phyloP scores from a whole-genome alignment of 2,329 filamentous ascomycete species.

The Colletotrichum falcatum region DNA sequence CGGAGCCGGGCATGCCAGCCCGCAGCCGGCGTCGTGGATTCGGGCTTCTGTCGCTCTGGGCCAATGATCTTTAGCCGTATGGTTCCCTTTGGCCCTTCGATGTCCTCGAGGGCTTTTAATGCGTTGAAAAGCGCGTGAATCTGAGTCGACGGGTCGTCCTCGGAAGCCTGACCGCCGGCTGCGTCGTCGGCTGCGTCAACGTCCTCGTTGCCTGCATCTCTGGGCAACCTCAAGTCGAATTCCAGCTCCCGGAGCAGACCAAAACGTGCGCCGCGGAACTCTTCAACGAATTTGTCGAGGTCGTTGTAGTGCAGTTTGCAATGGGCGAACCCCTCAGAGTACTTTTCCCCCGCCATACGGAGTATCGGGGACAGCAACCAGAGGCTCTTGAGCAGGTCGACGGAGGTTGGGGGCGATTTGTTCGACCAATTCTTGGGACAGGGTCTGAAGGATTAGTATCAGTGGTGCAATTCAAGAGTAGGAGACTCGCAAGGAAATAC shows the following conservation, averaged over 20 bases:
- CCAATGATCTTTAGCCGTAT: not conserved
- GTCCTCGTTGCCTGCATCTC: not conserved
- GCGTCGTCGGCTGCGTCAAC: not conserved
- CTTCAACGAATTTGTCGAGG: slow-evolving; percentile 1
- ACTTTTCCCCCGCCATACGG: slow-evolving; percentile 5
- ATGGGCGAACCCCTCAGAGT: slow-evolving; percentile 6
- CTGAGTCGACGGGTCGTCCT: not conserved
- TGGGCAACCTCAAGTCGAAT: not conserved
- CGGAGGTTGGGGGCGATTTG: not conserved
- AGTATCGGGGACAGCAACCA: not conserved
- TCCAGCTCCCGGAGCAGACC: slow-evolving; percentile 1
- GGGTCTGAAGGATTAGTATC: not conserved
- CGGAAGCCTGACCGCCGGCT: not conserved
- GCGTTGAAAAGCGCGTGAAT: slow-evolving; percentile 2
- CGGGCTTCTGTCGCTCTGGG: not conserved
- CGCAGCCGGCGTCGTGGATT: not conserved
- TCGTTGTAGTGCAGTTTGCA: not conserved
- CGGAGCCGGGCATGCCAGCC: not conserved
- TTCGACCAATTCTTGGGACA: slow-evolving; percentile 11
- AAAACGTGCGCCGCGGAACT: slow-evolving; percentile 7
- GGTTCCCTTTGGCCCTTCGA: not conserved
- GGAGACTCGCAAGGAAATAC: not conserved
- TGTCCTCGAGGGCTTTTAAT: not conserved
- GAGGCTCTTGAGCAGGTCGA: not conserved
- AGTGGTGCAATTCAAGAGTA: not conserved